Base-by-base conservation (phyloP, 2,329 filamentous ascomycete species). In the Akanthomyces uredinophilus region DNA sequence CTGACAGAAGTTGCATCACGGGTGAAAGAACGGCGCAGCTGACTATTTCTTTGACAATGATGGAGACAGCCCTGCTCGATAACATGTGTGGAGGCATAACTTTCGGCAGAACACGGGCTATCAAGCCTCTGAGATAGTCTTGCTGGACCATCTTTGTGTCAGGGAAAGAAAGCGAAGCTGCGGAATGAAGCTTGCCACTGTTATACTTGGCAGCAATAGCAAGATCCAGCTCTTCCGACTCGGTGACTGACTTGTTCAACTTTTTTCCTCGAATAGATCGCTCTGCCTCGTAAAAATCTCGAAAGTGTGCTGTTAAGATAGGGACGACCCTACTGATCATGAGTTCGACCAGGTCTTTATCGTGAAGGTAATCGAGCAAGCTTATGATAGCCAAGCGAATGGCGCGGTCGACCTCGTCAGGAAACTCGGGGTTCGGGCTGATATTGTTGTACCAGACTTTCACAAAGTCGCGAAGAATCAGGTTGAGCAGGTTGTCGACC, bases 121-220 rank as follows among this genome's bases (percentile, higher is more conserved):
- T 81, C n/a, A 93, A 78, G 63, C 86, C 85, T 50, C 96, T 87
- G 60, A 99, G 75, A 73, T 99, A 91, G 66, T 94, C 90, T 76
- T 98, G 94, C 75, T 97, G 92, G 29, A 91, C 84, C 55, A 88
- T 80, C 73, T 92, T 95, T 64, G 87, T 90, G 70, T 97, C 93
- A 1, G 92, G 89, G 70, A 91, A 92, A 37, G 90, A 86, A 68
- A 96, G 77, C 16, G 88, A 90, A 5, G 91, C 93, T 5, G 95
- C 95, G 5, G 91, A 83, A 72, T 99, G 96, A 63, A 99, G 79
- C 65, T 89, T 91, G 29, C 94, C 94, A 72, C 96, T 89, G 60
- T 84, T 88, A 75, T 95, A 99, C 75, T 96, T 97, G 46, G 86
- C 88, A n/a, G 95, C 95, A 74, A 99, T 96, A 1, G 95, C 95